These are phyloP conservation scores for Malus hybrid DNA, from an alignment of 331 rosid species.

Conservation along the genomic window DNA sequence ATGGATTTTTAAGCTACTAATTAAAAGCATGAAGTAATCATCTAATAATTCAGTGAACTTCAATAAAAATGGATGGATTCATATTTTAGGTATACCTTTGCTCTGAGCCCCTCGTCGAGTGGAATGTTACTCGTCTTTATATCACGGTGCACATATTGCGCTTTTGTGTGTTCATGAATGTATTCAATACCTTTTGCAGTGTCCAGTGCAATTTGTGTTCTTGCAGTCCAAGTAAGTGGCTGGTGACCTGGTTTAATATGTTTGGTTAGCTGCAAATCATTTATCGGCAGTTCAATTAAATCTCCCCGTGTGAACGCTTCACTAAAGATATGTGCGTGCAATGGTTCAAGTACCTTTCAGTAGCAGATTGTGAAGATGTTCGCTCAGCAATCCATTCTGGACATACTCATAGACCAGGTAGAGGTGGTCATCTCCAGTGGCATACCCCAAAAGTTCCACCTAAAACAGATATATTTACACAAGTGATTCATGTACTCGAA, in stretches of 20 bases:
- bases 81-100: conserved; percentile 46
- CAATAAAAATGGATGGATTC: background rate
- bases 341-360: conserved; percentile 49
- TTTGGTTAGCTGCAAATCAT: background rate
- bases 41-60: background rate
- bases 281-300: background rate
- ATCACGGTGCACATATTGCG: conserved; percentile 72
- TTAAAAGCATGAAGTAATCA: no score
- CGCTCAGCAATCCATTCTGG: conserved; percentile 66
- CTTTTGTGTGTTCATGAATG: conserved; percentile 76
- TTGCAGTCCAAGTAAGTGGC: conserved; percentile 74
- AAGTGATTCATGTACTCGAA: background rate
- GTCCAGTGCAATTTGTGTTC: conserved; percentile 79
- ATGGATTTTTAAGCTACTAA: background rate
- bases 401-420: conserved; percentile 76
- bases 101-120: conserved; percentile 62
- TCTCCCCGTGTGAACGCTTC: no score
- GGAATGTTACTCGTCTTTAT: conserved; percentile 78
- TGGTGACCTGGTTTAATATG: conserved; percentile 44
- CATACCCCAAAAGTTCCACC: conserved; percentile 82
- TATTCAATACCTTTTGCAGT: conserved; percentile 83
- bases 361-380: conserved; percentile 71
- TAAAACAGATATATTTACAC: conserved; percentile 23
- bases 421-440: conserved; percentile 84
- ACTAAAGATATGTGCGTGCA: background rate